A percentile compares a stretch with the other conserved stretches of the same genome.
Conservation (phyloP, 1,284 basidiomycete genomes). For the Microbotryum saponariae region DNA sequence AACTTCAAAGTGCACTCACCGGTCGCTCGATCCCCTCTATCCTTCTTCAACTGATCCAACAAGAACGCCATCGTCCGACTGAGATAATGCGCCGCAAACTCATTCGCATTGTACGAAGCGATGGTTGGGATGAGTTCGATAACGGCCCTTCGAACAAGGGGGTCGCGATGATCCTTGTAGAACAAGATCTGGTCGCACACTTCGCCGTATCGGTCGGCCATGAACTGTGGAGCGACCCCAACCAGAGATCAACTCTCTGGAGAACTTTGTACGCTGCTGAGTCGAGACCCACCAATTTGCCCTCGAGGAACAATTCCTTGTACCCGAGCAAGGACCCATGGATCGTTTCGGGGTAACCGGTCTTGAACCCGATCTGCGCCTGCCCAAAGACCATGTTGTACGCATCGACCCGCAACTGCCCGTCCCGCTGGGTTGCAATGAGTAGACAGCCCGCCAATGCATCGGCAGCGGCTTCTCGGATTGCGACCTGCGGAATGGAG, state of each 20-base stretch:
- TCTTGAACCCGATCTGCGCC: conserved; percentile 76
- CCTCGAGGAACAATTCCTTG: conserved; percentile 82
- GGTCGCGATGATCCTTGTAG: conserved; percentile 79
- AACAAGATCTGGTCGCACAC: conserved; percentile 82
- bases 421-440: conserved; percentile 40
- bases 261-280: background rate
- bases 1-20: conserved; percentile 48
- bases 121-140: conserved; percentile 88
- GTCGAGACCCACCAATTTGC: conserved; percentile 63
- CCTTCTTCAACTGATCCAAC: conserved; percentile 77
- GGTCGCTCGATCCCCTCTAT: conserved; percentile 71
- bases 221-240: conserved; percentile 13
- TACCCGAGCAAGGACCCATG: conserved; percentile 91
- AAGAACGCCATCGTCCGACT: conserved; percentile 89
- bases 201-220: conserved; percentile 26
- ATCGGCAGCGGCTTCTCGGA: conserved; percentile 84
- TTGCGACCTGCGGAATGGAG: conserved; percentile 31
- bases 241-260: background rate
- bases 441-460: conserved; percentile 75
- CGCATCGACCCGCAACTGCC: conserved; percentile 44
- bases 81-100: conserved; percentile 79
- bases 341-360: conserved; percentile 67
- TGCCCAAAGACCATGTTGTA: conserved; percentile 77
- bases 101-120: conserved; percentile 86
- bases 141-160: conserved; percentile 80